phyloP scores from a whole-genome alignment of 1,139 yeast species.

The Zygotorulaspora mrakii region DNA sequence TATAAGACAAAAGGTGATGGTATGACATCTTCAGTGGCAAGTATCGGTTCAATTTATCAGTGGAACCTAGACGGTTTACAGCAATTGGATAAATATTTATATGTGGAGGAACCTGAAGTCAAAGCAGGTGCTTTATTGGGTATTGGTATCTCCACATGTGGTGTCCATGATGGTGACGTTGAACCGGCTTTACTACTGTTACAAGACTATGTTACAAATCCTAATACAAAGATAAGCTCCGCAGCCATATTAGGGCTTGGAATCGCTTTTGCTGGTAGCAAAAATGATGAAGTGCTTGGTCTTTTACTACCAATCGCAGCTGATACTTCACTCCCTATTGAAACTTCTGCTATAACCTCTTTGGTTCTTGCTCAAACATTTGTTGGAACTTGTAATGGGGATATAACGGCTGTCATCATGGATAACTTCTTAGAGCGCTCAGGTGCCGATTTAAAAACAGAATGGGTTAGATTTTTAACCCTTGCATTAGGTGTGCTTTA shows the following conservation, averaged over 20 bases:
- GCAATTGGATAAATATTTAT: constrained; percentile 80
- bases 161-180: constrained; percentile 86
- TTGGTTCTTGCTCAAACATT: constrained; percentile 90
- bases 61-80: constrained; percentile 96
- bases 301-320: constrained; percentile 80
- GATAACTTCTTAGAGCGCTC: constrained; percentile 89
- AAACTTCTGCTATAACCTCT: constrained; percentile 81
- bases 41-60: constrained; percentile 82
- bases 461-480: constrained; percentile 87
- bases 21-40: constrained; percentile 91
- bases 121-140: constrained; percentile 97
- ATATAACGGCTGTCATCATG: constrained; percentile 82
- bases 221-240: constrained; percentile 56
- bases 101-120: constrained; percentile 79
- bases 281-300: constrained; percentile 77
- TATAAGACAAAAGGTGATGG: constrained; percentile 91
- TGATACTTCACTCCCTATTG: constrained; percentile 72
- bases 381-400: constrained; percentile 96
- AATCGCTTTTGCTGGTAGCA: constrained; percentile 91
- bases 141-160: constrained; percentile 89
- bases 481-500: constrained; percentile 88
- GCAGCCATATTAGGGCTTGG: constrained; percentile 91
- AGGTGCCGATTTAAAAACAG: constrained; percentile 68
- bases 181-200: constrained; percentile 86
- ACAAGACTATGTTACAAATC: constrained; percentile 69